These are phyloP conservation scores for Fusarium austroafricanum DNA, from an alignment of 2,329 filamentous ascomycete genomes.

Conservation along the genomic window DNA sequence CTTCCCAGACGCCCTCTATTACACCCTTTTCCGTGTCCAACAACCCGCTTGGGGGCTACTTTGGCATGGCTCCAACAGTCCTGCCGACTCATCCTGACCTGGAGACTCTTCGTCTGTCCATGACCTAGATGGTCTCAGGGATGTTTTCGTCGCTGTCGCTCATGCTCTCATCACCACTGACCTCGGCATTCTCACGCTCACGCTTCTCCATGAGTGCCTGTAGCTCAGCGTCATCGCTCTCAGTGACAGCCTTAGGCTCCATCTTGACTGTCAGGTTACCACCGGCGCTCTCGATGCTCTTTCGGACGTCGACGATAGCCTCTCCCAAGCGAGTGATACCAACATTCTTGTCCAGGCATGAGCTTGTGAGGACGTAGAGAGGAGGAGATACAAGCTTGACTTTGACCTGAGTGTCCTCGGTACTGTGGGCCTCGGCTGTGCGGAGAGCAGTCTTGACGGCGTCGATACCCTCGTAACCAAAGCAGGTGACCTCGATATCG, in stretches of 20 bases:
- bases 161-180: conserved; percentile 96
- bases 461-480: conserved; percentile 97
- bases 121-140: conserved; percentile 54
- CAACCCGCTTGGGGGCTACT: conserved; percentile 30
- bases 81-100: conserved; percentile 32
- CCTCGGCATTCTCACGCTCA: conserved; percentile 96
- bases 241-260: conserved; percentile 98
- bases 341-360: conserved; percentile 90
- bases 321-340: conserved; percentile 88
- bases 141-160: conserved; percentile 93
- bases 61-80: conserved; percentile 33
- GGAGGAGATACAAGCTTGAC: conserved; percentile 98
- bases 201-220: conserved; percentile 99
- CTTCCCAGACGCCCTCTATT: conserved; percentile 42
- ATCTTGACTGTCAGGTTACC: conserved; percentile 93
- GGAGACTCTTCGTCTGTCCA: conserved; percentile 30
- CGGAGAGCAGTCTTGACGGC: conserved; percentile 94
- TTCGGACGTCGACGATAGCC: conserved; percentile 87
- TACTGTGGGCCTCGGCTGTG: conserved; percentile 93
- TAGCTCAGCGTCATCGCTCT: conserved; percentile 96
- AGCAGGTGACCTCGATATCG: conserved; percentile 96
- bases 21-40: conserved; percentile 45
- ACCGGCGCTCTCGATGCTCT: conserved; percentile 80
- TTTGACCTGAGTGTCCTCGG: conserved; percentile 92
- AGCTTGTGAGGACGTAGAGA: conserved; percentile 94